Conservation (phyloP, 108 stramenopile genomes). For the Nitzschia sp. region DNA sequence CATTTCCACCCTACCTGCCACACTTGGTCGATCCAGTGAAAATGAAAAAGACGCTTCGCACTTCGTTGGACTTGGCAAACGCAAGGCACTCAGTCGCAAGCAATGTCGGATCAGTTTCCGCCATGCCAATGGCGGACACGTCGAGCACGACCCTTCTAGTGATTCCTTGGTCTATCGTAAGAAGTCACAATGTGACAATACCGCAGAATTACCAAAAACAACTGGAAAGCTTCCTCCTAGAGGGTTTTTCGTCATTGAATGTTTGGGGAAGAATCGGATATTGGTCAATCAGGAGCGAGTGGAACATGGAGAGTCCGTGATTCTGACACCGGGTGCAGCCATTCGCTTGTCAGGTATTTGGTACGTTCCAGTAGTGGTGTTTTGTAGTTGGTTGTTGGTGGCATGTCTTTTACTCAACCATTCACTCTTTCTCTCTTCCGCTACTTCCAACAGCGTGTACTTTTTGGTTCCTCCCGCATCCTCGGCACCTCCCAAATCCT, state of each 20-base stretch:
- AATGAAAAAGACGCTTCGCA: constrained; percentile 29
- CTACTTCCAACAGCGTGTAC: constrained; percentile 23
- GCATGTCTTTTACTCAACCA: background rate
- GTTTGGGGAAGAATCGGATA: constrained; percentile 62
- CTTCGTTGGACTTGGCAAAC: constrained; percentile 53
- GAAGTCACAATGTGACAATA: background rate
- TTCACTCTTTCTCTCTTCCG: background rate
- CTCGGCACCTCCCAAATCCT: background rate
- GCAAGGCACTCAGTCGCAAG: constrained; percentile 40
- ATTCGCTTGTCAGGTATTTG: constrained; percentile 31
- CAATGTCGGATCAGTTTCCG: constrained; percentile 47
- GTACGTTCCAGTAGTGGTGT: background rate
- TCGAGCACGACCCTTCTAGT: constrained; percentile 9
- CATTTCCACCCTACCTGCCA: constrained; percentile 58
- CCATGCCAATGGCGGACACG: constrained; percentile 33
- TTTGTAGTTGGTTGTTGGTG: background rate
- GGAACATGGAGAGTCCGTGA: constrained; percentile 41
- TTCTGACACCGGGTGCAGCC: constrained; percentile 33
- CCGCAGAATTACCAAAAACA: background rate
- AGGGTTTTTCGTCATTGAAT: constrained; percentile 70
- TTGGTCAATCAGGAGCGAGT: constrained; percentile 43
- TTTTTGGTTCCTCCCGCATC: constrained; percentile 28
- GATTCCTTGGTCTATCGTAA: constrained; percentile 9
- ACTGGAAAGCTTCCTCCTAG: constrained; percentile 16
- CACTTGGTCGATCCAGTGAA: constrained; percentile 55